Evolutionary conservation across 768 basidiomycete species (phyloP).

Genomic region (Strobilomyces dryophilus): DNA sequence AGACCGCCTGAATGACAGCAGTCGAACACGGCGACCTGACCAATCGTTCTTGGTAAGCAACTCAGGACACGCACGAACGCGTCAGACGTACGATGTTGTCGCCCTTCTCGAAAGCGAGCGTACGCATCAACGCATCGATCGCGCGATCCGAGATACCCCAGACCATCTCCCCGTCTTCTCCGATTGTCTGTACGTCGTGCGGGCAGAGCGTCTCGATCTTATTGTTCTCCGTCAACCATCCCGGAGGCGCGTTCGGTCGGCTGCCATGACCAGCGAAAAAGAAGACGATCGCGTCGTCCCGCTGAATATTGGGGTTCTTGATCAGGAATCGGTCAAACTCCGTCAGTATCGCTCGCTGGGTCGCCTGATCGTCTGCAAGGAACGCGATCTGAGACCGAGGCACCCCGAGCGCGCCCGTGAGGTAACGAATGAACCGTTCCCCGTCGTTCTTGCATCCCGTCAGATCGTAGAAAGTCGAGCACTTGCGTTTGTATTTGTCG

Average conservation of each 20-base stretch:
- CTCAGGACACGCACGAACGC: not conserved
- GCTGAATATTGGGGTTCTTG: constrained; percentile 4
- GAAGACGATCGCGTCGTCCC: constrained; percentile 17
- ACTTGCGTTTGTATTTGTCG: constrained; percentile 12
- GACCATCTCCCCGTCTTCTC: constrained; percentile 1
- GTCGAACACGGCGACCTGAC: constrained; percentile 16
- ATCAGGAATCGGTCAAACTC: constrained; percentile 12
- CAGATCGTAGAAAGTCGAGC: not conserved
- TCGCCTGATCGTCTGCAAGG: constrained; percentile 14
- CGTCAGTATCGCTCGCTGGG: not conserved
- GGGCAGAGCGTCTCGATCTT: constrained; percentile 16
- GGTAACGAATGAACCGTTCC: constrained; percentile 5
- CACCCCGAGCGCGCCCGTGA: constrained; percentile 13
- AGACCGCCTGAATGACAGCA: constrained; percentile 22
- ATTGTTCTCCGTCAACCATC: constrained; percentile 15
- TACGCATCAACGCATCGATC: constrained; percentile 12
- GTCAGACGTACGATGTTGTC: constrained; percentile 15
- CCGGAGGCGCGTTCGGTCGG: constrained; percentile 6
- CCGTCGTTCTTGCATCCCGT: constrained; percentile 20
- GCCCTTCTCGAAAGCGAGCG: constrained; percentile 15
- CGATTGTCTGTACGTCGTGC: constrained; percentile 5
- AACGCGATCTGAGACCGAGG: constrained; percentile 11
- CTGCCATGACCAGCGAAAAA: constrained; percentile 18
- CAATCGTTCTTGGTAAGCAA: not conserved
- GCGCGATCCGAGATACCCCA: constrained; percentile 15